These are phyloP conservation scores for Camelina sativa DNA, from an alignment of 345 rosid genomes.

Conservation along the genomic window DNA sequence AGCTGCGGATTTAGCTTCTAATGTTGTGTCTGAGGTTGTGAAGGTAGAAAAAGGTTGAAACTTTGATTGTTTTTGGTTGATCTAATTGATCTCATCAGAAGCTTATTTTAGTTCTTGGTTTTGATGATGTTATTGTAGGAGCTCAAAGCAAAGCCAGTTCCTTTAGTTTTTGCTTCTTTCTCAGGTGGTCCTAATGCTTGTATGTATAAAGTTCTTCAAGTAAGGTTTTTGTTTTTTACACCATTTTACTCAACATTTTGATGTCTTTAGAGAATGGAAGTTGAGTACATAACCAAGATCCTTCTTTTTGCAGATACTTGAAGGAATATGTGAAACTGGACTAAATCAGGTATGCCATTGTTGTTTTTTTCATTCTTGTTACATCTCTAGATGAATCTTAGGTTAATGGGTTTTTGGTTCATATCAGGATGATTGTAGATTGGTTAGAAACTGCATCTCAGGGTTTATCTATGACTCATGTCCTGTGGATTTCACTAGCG, in stretches of 20 bases:
- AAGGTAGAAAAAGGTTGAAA: slow-evolving; percentile 49
- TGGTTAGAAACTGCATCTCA: slow-evolving; percentile 73
- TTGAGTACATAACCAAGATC: neutral
- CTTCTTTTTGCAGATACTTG: slow-evolving; percentile 62
- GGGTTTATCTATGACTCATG: slow-evolving; percentile 84
- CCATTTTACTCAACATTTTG: neutral
- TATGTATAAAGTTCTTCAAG: slow-evolving; percentile 95
- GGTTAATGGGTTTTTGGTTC: neutral
- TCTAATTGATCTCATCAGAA: slow-evolving; percentile 17
- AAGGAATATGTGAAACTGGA: slow-evolving; percentile 58
- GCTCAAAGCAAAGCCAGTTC: slow-evolving; percentile 72
- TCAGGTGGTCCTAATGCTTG: slow-evolving; percentile 94
- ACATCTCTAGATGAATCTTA: slow-evolving; percentile 18
- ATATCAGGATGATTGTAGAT: slow-evolving; percentile 65
- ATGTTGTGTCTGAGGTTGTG: slow-evolving; percentile 64
- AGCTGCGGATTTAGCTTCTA: slow-evolving; percentile 68
- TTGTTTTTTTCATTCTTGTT: slow-evolving; percentile 7
- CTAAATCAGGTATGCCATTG: slow-evolving; percentile 52
- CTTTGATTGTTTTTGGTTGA: neutral
- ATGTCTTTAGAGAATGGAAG: neutral
- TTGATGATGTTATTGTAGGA: slow-evolving; percentile 51
- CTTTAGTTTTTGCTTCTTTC: slow-evolving; percentile 82
- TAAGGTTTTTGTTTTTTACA: slow-evolving; percentile 35
- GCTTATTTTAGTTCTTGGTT: slow-evolving; percentile 26
- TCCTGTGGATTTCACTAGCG: slow-evolving; percentile 91